Base-by-base conservation (phyloP, 352 stramenopile genomes). In the Globisporangium viniferum region DNA sequence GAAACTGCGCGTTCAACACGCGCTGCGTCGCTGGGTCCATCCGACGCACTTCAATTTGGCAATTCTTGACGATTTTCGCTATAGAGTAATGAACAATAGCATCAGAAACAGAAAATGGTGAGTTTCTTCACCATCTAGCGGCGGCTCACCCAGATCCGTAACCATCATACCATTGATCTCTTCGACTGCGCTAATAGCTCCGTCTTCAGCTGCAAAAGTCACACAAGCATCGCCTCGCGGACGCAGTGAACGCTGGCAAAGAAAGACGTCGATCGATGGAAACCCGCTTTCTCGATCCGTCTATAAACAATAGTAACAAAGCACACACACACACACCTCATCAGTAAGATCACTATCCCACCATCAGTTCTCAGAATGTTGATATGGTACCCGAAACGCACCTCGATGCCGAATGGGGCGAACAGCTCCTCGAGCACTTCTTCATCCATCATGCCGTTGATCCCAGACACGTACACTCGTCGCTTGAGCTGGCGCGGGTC, bases 1-100 rank as follows among this genome's bases (percentile, higher is more conserved):
- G 59, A 58, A 87, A 83, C 62, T 87, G 79, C 57, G 74, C 70
- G 15, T 66, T 77, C 22, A 89, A 60, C 59, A 89, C 73, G 15
- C 76, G 75, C 60, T 82, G 79, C 7, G 77, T 87, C 53, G 74
- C 67, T 18, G 49, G 31, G 59, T 85, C 76, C 81, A 89, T 89
- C 29, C 27, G 62, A 14, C 70, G 75, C 33, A 89, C 81, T 5
- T 67, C 66, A 54, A 89, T 82, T 66, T 83, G 73, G 59, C 79
- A 85, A 63, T 86, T 89, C 67, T 82, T 84, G 31, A 87, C 70
- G 39, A 84, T 84, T 78, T 87, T 87, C 18, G 66, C 81, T 89
- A 27, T 39, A 18, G 6, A 9, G 7, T 7, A 10, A 36, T 9
- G 66, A 12, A 18, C 64, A 20, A 3, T 49, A 20, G 65, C 29